Evolutionary conservation across 2,329 filamentous ascomycete species (phyloP), one percentile per base, ranked within the genome.

Genomic region (Fusarium ramigenum): DNA sequence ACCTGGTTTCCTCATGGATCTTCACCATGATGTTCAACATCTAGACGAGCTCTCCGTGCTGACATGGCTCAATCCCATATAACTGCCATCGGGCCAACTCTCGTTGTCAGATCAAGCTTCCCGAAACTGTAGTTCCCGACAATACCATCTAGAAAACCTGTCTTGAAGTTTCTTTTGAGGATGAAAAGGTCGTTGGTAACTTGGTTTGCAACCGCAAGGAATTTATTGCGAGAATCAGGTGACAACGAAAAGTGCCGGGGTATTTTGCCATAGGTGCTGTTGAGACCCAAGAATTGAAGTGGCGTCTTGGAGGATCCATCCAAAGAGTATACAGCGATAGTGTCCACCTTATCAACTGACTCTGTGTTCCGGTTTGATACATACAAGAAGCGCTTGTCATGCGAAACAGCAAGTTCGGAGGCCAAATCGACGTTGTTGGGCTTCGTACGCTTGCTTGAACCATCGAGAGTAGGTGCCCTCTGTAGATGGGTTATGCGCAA

Each of bases 1-100:
- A 5, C 11, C 3, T 40, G 19, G 7, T 21, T 7, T 7, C 1
- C 19, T 14, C 37, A 40, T 14, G 1, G 19, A 14, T 40, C 19
- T 21, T 7, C 37, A 14, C 37, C 11, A 8, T 21, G 6, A 40
- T 40, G 1, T 21, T 40, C 19, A 40, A 40, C 11, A 14, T 2
- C 19, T 12, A 14, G 11, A 40, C 1, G 11, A 40, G 11, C 11
- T 4, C n/a, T 18, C 23, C 25, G 2, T 44, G 6, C 2, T 1
- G 10, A 25, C 8, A 25, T 7, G 18, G 4, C 1, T 46, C 23
- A 46, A 28, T 46, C 43, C 43, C 43, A 46, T 21, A 46, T 46
- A 21, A 46, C 23, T 46, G 18, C 18, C 43, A 46, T 21, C 5
- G 43, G 43, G 8, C 43, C 43, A 28, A 46, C 2, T 28, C 4